phyloP scores from a whole-genome alignment of 805 yeast species.

The Yarrowia alimentaria region DNA sequence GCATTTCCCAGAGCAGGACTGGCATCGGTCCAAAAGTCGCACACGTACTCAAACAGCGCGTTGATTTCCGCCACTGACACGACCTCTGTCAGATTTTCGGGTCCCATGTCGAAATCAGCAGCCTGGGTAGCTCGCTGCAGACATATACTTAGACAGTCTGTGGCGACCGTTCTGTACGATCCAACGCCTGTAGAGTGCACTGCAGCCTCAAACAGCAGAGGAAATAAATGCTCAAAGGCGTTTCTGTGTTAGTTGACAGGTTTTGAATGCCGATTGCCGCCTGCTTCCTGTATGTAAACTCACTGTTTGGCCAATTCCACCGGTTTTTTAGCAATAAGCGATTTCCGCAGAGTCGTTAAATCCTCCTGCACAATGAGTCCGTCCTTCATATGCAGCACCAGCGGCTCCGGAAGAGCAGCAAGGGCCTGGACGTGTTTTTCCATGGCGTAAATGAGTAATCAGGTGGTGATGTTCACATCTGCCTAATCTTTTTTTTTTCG shows the following conservation, averaged over 20 bases:
- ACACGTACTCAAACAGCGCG: conserved; percentile 45
- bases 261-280: background rate
- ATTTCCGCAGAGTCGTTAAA: background rate
- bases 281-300: background rate
- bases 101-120: conserved; percentile 28
- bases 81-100: conserved; percentile 3
- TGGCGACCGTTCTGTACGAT: conserved; percentile 45
- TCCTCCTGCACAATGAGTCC: conserved; percentile 8
- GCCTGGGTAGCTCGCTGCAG: conserved; percentile 53
- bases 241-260: conserved; percentile 14
- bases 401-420: conserved; percentile 3
- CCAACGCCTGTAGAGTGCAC: conserved; percentile 41
- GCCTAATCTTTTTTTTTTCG: no score
- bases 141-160: conserved; percentile 68
- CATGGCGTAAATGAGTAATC: no score
- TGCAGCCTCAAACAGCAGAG: conserved; percentile 40
- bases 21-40: conserved; percentile 70
- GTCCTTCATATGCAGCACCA: conserved; percentile 5
- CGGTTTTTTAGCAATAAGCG: conserved; percentile 10
- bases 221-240: conserved; percentile 9
- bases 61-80: conserved; percentile 33
- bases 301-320: background rate
- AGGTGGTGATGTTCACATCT: no score
- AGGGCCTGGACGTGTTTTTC: conserved; percentile 4
- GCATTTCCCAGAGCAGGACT: conserved; percentile 72